Conservation (phyloP, 176 grass and related monocot species). For the Bothriochloa decipiens region DNA sequence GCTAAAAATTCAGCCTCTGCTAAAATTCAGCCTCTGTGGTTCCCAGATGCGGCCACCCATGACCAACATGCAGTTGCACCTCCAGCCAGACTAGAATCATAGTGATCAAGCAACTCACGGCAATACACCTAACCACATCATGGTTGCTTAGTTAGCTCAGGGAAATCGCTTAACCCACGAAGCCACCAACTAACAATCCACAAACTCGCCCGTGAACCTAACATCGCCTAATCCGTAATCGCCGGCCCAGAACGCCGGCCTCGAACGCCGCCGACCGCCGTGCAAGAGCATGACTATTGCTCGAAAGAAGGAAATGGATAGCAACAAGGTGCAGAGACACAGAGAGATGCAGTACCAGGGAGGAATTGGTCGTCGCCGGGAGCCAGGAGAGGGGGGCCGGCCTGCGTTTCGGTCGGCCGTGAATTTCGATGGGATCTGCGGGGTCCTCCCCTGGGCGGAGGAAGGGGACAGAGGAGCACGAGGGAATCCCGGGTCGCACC, state of each 20-base stretch:
- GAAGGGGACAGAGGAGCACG: conserved; percentile 3
- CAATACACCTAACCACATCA: background rate
- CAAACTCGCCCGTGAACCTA: background rate
- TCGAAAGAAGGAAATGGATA: background rate
- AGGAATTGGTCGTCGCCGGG: conserved; percentile 28
- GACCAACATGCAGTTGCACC: background rate
- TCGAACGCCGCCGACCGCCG: background rate
- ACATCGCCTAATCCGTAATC: background rate
- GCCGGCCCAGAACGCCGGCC: background rate
- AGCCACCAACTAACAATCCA: background rate
- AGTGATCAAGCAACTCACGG: conserved; percentile 19
- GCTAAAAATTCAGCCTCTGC: too few species aligned
- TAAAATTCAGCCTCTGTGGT: too few species aligned
- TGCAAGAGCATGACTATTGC: background rate
- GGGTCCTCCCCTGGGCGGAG: conserved; percentile 10
- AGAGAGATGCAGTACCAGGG: background rate
- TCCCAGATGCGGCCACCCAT: background rate
- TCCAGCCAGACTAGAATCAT: conserved; percentile 3
- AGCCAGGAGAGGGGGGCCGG: too few species aligned
- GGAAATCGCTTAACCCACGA: background rate
- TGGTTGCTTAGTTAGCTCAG: background rate
- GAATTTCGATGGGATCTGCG: conserved; percentile 52
- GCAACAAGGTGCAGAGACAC: background rate
- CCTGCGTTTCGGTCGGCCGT: conserved; percentile 19
- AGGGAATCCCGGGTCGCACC: conserved; percentile 44